Base-by-base conservation (phyloP, 805 yeast species). In the Monosporozyma unispora region DNA sequence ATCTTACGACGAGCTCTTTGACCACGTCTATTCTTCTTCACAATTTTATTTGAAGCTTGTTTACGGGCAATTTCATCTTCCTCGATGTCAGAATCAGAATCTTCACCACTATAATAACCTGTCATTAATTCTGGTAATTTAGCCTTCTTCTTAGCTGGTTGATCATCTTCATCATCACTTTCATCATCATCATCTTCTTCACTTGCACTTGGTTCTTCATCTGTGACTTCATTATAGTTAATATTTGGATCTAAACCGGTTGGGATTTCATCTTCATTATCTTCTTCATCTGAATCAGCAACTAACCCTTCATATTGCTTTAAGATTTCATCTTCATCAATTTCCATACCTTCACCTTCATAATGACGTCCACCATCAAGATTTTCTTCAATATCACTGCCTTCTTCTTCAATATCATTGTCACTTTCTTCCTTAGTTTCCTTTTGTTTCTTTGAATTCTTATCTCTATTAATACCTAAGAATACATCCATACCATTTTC, bases 1-100 rank as follows among this genome's bases (percentile, higher is more conserved):
- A 93, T 88, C 73, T 86, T 84, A 66, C 91, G 93, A 70, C 99
- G 81, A 1, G 97, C 99, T 52, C 98, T 76, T 71, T 93, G 99
- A 23, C 99, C 99, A 66, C 97, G 80, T 70, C 99, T 77, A 66
- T 93, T 93, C 59, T 89, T 88, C 54, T 91, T 77, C 53, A 67
- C 69, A 18, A 73, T 75, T 27, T 77, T 52, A 4, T 55, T 57
- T 19, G 62, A 52, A n/a, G 57, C 54, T 47, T 61, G 63, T 61
- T 62, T 56, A 41, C 57, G 65, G 1, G 82, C 80, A 3, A 74
- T 69, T 44, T 71, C 73, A 50, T 80, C 76, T 5, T 80, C 80
- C 9, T 75, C 71, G 44, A 70, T 63, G 58, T 73, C 75, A 31
- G 72, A 74, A 18, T 78, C 83, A 14, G 75, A 80, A 33, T 86